These are phyloP conservation scores for Cercospora beticola DNA, from an alignment of 2,329 filamentous ascomycete genomes.

Conservation along the genomic window DNA sequence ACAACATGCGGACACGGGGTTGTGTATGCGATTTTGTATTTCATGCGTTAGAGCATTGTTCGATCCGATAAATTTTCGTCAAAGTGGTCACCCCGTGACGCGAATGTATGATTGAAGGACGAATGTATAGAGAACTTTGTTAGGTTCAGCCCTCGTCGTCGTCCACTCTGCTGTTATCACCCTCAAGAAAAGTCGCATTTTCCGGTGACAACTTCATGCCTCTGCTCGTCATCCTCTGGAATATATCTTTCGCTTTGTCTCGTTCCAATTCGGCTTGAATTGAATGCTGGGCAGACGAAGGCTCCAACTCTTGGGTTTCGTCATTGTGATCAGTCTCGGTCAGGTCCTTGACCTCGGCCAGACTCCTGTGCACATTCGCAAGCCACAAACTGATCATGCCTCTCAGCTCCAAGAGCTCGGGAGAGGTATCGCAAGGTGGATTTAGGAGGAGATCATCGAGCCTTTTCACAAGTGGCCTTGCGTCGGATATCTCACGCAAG, in stretches of 20 bases:
- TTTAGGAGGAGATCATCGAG: conserved; percentile 71
- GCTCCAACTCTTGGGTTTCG: neutral
- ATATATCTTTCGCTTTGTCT: conserved; percentile 18
- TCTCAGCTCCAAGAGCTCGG: conserved; percentile 66
- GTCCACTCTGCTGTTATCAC: conserved; percentile 1
- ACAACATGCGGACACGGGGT: neutral
- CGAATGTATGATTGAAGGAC: neutral
- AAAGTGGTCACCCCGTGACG: neutral
- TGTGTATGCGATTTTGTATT: neutral
- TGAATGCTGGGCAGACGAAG: conserved; percentile 11
- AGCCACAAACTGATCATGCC: conserved; percentile 75
- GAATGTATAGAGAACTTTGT: neutral
- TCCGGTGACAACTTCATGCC: conserved; percentile 17
- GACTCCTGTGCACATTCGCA: conserved; percentile 58
- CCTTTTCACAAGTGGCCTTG: conserved; percentile 62
- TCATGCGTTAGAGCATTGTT: neutral
- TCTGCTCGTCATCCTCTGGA: conserved; percentile 10
- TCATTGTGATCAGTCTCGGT: neutral
- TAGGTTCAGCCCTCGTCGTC: neutral
- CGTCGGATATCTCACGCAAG: conserved; percentile 53
- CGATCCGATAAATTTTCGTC: neutral
- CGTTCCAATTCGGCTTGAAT: conserved; percentile 13
- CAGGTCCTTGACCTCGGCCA: conserved; percentile 1
- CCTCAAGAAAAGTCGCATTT: conserved; percentile 16
- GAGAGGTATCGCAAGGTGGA: conserved; percentile 67